Evolutionary conservation across 2,329 filamentous ascomycete genomes (phyloP), one percentile per base, ranked within the genome.

Genomic region (Phialophora verrucosa): DNA sequence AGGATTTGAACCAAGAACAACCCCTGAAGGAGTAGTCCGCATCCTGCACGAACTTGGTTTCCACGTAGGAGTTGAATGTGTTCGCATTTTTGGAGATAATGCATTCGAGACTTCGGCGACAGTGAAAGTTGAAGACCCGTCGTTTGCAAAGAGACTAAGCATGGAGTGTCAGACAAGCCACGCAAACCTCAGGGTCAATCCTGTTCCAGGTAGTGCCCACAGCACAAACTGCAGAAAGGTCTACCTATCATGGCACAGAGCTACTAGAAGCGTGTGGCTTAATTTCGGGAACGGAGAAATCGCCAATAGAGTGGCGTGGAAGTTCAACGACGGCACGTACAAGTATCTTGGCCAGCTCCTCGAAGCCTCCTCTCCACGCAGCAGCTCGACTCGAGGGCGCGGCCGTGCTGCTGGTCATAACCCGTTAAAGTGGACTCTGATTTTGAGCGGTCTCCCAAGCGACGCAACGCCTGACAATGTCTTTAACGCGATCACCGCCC

Each of bases 161-260:
- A 42, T 23, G 20, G 70, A 14, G 51, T 59, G 70, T 51, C 59
- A 63, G 55, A 32, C 66, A n/a, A 55, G 60, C 27, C 57, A 65
- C 25, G 53, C 62, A 31, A 12, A 31, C 54, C 65, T 71, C 57
- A 66, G 62, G 50, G 65, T 65, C 53, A 63, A 53, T 63, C 62
- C 47, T 63, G 59, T 68, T 2, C 62, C 66, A 14, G 68, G 65
- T 51, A 51, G 63, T 59, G 25, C 59, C 23, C 63, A 60, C 23
- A 27, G 58, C 55, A 65, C 66, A 32, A 70, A 70, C 59, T 74
- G 69, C 67, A 72, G 69, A 62, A 74, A 74, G 58, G 68, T 74
- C 32, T 62, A 71, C 25, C 65, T 68, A 50, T 75, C 73, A 14
- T 75, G 73, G 73, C 66, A 73, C 58, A 74, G 70, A 65, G 29